These are phyloP conservation scores for Cadophora gregata DNA, from an alignment of 2,329 filamentous ascomycete species.

Conservation along the genomic window DNA sequence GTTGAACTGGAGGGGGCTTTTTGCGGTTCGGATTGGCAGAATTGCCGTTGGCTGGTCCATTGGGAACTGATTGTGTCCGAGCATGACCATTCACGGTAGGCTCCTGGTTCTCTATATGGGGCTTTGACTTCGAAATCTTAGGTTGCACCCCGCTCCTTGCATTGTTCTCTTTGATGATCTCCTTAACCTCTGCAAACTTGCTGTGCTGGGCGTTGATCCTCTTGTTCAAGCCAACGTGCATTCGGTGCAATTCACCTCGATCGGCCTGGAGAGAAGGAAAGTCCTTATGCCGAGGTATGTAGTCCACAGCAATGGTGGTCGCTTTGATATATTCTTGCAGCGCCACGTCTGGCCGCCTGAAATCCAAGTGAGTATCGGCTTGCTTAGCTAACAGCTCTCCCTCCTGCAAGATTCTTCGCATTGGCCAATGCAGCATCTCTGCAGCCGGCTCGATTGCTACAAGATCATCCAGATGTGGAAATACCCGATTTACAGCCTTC, in stretches of 20 bases:
- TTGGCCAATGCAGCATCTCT: slow-evolving; percentile 47
- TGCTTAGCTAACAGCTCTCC: slow-evolving; percentile 61
- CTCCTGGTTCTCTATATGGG: background rate
- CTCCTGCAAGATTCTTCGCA: slow-evolving; percentile 58
- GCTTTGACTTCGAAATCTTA: background rate
- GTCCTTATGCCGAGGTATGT: slow-evolving; percentile 78
- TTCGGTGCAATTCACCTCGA: slow-evolving; percentile 53
- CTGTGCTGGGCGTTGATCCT: slow-evolving; percentile 55
- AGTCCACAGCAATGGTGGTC: slow-evolving; percentile 76
- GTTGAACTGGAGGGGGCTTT: slow-evolving; percentile 56
- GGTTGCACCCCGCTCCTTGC: slow-evolving; percentile 59
- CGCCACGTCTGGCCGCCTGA: slow-evolving; percentile 73
- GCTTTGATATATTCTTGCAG: slow-evolving; percentile 86
- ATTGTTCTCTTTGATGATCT: slow-evolving; percentile 68
- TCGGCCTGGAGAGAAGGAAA: slow-evolving; percentile 69
- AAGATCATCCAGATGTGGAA: slow-evolving; percentile 52
- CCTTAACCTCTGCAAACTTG: slow-evolving; percentile 63
- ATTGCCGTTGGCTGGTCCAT: slow-evolving; percentile 14
- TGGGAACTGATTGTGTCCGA: slow-evolving; percentile 26
- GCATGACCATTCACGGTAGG: slow-evolving; percentile 26
- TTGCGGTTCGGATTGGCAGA: slow-evolving; percentile 32
- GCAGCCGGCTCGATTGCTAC: slow-evolving; percentile 45
- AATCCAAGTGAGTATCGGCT: slow-evolving; percentile 67
- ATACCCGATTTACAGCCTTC: slow-evolving; percentile 39
- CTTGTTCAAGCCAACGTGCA: slow-evolving; percentile 57